Evolutionary conservation across 169 alveolate species (phyloP), one percentile per base, ranked within the genome.

Genomic region (Cryptosporidium muris): DNA sequence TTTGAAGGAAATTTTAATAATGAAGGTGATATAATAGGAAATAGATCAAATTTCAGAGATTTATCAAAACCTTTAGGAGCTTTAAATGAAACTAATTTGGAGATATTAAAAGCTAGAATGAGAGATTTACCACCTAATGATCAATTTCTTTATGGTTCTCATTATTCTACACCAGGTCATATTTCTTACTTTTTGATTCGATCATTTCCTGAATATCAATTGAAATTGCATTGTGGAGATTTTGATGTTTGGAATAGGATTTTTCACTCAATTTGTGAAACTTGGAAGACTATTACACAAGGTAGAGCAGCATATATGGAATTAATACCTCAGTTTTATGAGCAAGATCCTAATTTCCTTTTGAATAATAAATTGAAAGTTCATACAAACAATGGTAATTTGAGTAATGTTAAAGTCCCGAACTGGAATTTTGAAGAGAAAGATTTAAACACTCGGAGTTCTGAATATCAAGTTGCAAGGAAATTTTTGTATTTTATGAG

Each of bases 121-220:
- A 90, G 85, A 37, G 93, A 94, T 43, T 80, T 68, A 51, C 88
- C 89, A 80, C 62, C 64, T 68, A 58, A 54, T 80, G 94, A 94
- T 11, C 95, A 92, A 82, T 97, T 94, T 90, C 91, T 97, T 25
- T 97, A 96, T 90, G 99, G 99, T 65, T 95, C 99, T 1, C 99
- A 97, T 88, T 97, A 97, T 90, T 95, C 98, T 48, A 96, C 99
- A 1, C 98, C 99, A 14, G 99, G 99, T 9, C 94, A 95, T 89
- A 97, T 97, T 37, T 96, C 97, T 9, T 97, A 97, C 66, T 97
- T 95, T 92, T 91, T 97, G 47, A 95, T 97, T 25, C 90, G 99
- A 58, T 66, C 93, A 51, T 88, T 94, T 81, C 99, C 99, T 4
- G 95, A 95, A 82, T 94, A 97, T 90, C 97, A 96, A 93, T 88